Evolutionary conservation across 108 stramenopile species (phyloP).

Genomic region (Craspedostauros australis): DNA sequence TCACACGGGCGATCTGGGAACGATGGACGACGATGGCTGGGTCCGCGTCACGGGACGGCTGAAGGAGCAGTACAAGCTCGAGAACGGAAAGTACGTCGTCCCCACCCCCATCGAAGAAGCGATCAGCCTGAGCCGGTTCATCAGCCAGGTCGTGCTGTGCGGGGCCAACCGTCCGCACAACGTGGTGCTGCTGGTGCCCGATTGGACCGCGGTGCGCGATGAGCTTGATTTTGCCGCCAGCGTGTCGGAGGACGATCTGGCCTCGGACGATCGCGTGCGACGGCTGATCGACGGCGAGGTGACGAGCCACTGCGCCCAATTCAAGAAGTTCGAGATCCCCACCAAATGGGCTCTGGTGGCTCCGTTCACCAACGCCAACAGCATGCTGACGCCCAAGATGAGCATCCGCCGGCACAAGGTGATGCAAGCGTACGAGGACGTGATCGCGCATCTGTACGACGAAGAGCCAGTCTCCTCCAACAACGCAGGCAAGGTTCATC

Average conservation of each 20-base stretch:
- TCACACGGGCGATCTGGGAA: constrained; percentile 83
- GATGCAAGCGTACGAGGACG: constrained; percentile 60
- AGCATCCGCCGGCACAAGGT: constrained; percentile 84
- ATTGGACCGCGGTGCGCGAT: constrained; percentile 60
- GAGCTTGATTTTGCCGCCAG: constrained; percentile 35
- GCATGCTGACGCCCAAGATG: constrained; percentile 93
- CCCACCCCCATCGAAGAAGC: constrained; percentile 89
- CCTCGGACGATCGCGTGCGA: constrained; percentile 48
- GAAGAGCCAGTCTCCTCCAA: constrained; percentile 18
- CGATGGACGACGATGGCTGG: constrained; percentile 46
- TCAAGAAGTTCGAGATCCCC: constrained; percentile 87
- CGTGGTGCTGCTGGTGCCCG: constrained; percentile 83
- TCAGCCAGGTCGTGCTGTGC: constrained; percentile 83
- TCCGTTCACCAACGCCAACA: constrained; percentile 83
- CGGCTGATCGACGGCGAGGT: constrained; percentile 69
- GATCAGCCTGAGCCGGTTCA: constrained; percentile 75
- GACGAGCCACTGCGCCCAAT: constrained; percentile 32
- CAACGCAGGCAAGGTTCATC: no score
- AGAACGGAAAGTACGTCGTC: constrained; percentile 92
- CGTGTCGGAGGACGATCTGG: constrained; percentile 55
- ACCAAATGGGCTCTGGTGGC: constrained; percentile 72
- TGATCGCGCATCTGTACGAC: constrained; percentile 59
- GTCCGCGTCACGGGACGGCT: constrained; percentile 69
- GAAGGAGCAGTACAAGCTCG: constrained; percentile 94
- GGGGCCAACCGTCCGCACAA: constrained; percentile 86